Conservation (phyloP, 345 rosid genomes). For the Leavenworthia alabamica region DNA sequence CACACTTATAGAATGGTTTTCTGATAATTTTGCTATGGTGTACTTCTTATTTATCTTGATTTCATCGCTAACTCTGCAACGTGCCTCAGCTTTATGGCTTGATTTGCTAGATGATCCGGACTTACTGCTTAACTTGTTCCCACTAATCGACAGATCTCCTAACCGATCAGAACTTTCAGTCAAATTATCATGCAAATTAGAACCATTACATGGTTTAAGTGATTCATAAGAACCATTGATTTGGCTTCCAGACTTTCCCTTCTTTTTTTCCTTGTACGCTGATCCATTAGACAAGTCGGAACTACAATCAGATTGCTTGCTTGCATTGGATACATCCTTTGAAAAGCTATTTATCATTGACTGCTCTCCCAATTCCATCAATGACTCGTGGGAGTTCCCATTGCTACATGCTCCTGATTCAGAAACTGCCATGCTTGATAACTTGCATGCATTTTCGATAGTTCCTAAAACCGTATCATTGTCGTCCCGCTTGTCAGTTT, state of each 20-base stretch:
- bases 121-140: slow-evolving; percentile 36
- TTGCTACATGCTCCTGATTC: slow-evolving; percentile 36
- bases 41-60: slow-evolving; percentile 50
- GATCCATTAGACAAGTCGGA: slow-evolving; percentile 31
- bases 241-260: slow-evolving; percentile 32
- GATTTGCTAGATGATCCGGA: slow-evolving; percentile 40
- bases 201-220: slow-evolving; percentile 30
- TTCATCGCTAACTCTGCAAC: slow-evolving; percentile 38
- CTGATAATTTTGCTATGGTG: slow-evolving; percentile 59
- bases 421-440: slow-evolving; percentile 28
- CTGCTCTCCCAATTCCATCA: slow-evolving; percentile 25
- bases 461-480: slow-evolving; percentile 21
- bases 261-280: slow-evolving; percentile 31
- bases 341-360: slow-evolving; percentile 20
- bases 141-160: slow-evolving; percentile 34
- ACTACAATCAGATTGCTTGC: slow-evolving; percentile 28
- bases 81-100: slow-evolving; percentile 30
- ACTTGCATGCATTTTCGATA: slow-evolving; percentile 18
- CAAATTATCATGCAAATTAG: slow-evolving; percentile 31
- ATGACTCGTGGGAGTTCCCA: slow-evolving; percentile 34
- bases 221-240: slow-evolving; percentile 36
- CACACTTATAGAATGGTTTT: slow-evolving; percentile 70
- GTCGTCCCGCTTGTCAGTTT: slow-evolving; percentile 19
- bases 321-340: slow-evolving; percentile 36
- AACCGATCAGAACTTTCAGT: slow-evolving; percentile 34